phyloP scores from a whole-genome alignment of 1,139 yeast genomes.

The Yamadazyma atmosphaerica region DNA sequence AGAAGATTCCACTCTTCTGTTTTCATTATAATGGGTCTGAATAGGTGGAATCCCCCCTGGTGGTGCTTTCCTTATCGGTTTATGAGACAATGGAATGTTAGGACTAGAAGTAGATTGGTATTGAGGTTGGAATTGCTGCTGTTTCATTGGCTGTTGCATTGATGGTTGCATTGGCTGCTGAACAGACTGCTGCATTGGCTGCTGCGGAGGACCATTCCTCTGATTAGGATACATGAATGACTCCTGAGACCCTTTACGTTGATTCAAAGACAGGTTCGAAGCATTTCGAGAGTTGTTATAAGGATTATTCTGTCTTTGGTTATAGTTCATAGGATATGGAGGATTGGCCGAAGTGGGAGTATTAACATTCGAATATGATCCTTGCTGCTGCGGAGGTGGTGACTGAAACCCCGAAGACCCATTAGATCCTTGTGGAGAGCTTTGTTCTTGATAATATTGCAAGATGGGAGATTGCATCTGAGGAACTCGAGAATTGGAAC shows the following conservation, averaged over 20 bases:
- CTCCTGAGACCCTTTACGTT: constrained; percentile 8
- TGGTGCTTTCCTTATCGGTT: constrained; percentile 12
- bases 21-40: constrained; percentile 17
- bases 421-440: not conserved
- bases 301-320: constrained; percentile 2
- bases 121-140: constrained; percentile 6
- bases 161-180: constrained; percentile 8
- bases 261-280: constrained; percentile 14
- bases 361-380: not conserved
- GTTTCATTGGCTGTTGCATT: constrained; percentile 9
- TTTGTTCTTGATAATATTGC: constrained; percentile 10
- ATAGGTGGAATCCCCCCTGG: constrained; percentile 19
- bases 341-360: not conserved
- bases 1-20: constrained; percentile 27
- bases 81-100: constrained; percentile 4
- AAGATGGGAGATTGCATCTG: constrained; percentile 8
- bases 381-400: constrained; percentile 2
- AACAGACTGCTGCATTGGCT: constrained; percentile 6
- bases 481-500: constrained; percentile 3
- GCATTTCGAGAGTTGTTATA: constrained; percentile 10
- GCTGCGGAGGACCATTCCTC: constrained; percentile 5
- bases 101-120: constrained; percentile 4
- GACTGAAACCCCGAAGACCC: constrained; percentile 1
- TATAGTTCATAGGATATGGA: constrained; percentile 5
- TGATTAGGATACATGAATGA: constrained; percentile 5